Evolutionary conservation across 2,329 filamentous ascomycete species (phyloP), one percentile per base, ranked within the genome.

Genomic region (Aspergillus novoparasiticus): DNA sequence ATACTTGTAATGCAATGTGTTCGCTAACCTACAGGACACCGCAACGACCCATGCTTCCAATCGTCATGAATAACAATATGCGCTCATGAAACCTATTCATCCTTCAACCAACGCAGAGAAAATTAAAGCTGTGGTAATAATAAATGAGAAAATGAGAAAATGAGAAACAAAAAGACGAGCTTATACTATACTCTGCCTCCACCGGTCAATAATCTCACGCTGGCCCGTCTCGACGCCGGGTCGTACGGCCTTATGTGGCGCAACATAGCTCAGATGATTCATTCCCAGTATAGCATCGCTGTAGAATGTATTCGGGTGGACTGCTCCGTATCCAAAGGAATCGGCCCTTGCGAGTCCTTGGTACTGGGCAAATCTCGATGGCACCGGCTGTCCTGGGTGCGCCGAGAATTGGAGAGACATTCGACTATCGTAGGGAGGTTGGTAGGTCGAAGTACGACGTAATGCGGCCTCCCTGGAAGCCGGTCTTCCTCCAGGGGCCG

Each of bases 191-290:
- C 78, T 79, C 66, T 84, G 80, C 70, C 86, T 82, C 86, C 86
- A 89, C 39, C 82, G 83, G 77, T 88, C 85, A 75, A 89, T 87
- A 63, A 84, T 78, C 63, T 84, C 85, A 59, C 84, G 78, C 70
- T 86, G 84, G 59, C 78, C 78, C 5, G 80, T 76, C 71, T 85
- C 80, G 71, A 84, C 76, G n/a, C 72, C 70, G 32, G 72, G 74
- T 62, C 75, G 72, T 32, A 72, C 70, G 67, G 71, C 69, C 59
- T 66, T 73, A 6, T 72, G 67, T 30, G 73, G 71, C 60, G 69
- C 68, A 16, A 68, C 62, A 65, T 76, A 73, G 26, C 62, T 71
- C 64, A 73, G 64, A 32, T 70, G 65, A 51, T 70, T 70, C 68
- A 71, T 71, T 6, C 71, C 70, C 58, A 73, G 60, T 43, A 71